Evolutionary conservation across 805 yeast genomes (phyloP).

Genomic region (Saccharomycopsis fodiens): DNA sequence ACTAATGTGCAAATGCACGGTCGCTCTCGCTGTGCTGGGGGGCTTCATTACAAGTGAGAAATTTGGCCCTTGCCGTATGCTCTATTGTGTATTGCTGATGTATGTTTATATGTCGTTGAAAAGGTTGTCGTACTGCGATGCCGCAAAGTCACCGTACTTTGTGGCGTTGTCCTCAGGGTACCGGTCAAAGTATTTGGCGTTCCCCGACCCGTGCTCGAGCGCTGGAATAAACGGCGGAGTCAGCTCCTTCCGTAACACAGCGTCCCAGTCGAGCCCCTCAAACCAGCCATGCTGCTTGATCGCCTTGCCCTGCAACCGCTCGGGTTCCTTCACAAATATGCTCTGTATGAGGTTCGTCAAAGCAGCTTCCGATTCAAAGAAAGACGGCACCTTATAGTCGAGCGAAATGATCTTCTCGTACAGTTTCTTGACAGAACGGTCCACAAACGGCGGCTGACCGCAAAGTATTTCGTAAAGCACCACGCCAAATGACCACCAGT

Average conservation of each 20-base stretch:
- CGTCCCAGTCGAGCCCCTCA: constrained; percentile 5
- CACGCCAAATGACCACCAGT: constrained; percentile 99
- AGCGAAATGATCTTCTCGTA: constrained; percentile 7
- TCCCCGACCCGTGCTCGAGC: constrained; percentile 2
- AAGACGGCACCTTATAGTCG: constrained; percentile 1
- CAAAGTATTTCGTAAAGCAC: constrained; percentile 83
- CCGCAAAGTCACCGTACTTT: background rate
- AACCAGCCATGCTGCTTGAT: constrained; percentile 3
- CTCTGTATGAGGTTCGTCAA: background rate
- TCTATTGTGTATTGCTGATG: no score
- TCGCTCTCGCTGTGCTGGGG: no score
- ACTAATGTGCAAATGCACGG: no score
- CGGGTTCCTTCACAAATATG: background rate
- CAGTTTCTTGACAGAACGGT: constrained; percentile 26
- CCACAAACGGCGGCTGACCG: constrained; percentile 94
- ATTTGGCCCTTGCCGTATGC: no score
- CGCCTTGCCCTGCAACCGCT: background rate
- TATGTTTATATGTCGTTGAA: no score
- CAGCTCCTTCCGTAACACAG: background rate
- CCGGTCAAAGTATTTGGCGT: constrained; percentile 11
- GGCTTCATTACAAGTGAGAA: no score
- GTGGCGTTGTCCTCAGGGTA: constrained; percentile 13
- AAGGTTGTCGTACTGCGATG: background rate
- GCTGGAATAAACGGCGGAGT: constrained; percentile 9
- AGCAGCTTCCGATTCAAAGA: background rate